Percentiles rank a stretch among this genome's conserved stretches.
Conservation (phyloP, 2,329 filamentous ascomycete genomes). For the Aspergillus calidoustus region DNA sequence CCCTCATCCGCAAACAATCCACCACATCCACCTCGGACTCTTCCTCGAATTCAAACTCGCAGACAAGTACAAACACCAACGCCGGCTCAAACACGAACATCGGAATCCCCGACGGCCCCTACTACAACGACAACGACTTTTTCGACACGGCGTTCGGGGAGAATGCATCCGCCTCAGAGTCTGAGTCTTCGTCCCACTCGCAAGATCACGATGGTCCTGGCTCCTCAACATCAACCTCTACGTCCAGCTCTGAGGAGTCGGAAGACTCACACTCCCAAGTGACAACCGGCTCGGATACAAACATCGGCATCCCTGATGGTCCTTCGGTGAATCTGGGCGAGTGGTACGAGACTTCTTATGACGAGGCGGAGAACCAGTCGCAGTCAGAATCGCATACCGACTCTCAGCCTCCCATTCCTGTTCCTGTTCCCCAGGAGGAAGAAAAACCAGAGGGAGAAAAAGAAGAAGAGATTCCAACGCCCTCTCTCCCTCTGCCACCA, state of each 20-base stretch:
- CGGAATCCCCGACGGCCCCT: slow-evolving; percentile 27
- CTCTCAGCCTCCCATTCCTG: background rate
- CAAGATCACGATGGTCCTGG: background rate
- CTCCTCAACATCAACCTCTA: background rate
- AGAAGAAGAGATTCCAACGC: background rate
- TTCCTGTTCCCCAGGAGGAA: background rate
- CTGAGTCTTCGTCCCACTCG: background rate
- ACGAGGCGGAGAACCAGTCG: background rate
- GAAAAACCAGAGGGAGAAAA: background rate
- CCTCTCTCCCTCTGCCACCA: background rate
- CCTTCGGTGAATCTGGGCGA: slow-evolving; percentile 16
- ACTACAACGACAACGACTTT: slow-evolving; percentile 10
- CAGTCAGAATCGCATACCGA: background rate
- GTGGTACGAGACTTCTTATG: slow-evolving; percentile 5
- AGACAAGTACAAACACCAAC: slow-evolving; percentile 16
- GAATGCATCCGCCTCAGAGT: background rate
- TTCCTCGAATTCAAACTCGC: slow-evolving; percentile 2
- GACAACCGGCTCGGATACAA: slow-evolving; percentile 19
- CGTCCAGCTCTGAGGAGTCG: slow-evolving; percentile 11
- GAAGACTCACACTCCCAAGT: slow-evolving; percentile 3
- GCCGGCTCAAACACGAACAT: slow-evolving; percentile 16
- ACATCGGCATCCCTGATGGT: slow-evolving; percentile 26
- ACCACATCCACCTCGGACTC: background rate
- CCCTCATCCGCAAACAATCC: slow-evolving; percentile 3
- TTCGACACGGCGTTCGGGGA: background rate